These are phyloP conservation scores for Rubus idaeus DNA, from an alignment of 306 rosid species.

Conservation along the genomic window DNA sequence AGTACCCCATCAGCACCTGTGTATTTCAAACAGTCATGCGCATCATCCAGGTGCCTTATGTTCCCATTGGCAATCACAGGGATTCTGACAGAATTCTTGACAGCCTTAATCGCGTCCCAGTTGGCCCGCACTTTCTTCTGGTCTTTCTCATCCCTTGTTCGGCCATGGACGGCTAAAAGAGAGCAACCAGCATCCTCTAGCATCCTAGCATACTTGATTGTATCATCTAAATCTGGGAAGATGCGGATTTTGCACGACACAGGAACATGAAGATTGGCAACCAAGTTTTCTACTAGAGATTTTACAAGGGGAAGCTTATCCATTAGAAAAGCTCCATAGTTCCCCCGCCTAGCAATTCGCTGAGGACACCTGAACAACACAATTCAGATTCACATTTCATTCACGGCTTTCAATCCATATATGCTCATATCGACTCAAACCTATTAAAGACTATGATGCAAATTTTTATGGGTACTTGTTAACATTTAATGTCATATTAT, in stretches of 20 bases:
- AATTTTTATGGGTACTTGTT: not conserved
- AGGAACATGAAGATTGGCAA: slow-evolving; percentile 75
- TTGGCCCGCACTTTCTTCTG: slow-evolving; percentile 86
- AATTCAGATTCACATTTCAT: not conserved
- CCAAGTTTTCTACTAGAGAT: slow-evolving; percentile 76
- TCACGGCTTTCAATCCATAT: not conserved
- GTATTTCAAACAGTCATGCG: slow-evolving; percentile 36
- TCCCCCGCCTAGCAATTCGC: slow-evolving; percentile 82
- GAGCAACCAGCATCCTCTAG: slow-evolving; percentile 93
- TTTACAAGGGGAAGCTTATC: slow-evolving; percentile 87
- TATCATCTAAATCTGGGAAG: slow-evolving; percentile 80
- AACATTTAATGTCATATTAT: not conserved
- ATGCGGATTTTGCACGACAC: slow-evolving; percentile 93
- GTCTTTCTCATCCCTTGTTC: slow-evolving; percentile 89
- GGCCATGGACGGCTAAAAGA: slow-evolving; percentile 87
- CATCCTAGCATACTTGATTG: slow-evolving; percentile 81
- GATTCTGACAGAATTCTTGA: slow-evolving; percentile 69
- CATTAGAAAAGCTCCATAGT: slow-evolving; percentile 97
- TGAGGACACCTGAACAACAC: slow-evolving; percentile 78
- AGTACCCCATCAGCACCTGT: slow-evolving; percentile 60
- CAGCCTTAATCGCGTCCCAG: slow-evolving; percentile 84
- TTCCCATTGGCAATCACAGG: slow-evolving; percentile 66
- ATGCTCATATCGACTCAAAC: not conserved
- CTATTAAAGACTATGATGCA: not conserved
- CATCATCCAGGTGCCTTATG: slow-evolving; percentile 56